Percentiles rank a stretch among this genome's conserved stretches.
Conservation (phyloP, 306 rosid genomes). For the Pterocarpus santalinus region DNA sequence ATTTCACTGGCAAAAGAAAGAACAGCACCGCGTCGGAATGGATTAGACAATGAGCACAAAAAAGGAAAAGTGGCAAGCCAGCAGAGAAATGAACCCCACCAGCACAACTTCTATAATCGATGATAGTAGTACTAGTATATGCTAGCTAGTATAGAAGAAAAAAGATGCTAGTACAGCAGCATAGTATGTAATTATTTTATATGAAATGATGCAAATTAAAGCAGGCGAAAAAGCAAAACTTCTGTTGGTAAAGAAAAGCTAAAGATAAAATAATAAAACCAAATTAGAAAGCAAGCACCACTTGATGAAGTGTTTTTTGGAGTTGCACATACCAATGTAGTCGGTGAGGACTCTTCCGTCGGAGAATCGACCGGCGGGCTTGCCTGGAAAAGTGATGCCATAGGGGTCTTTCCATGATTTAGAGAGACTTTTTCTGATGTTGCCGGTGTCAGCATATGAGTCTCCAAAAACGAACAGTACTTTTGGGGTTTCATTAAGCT, state of each 20-base stretch:
- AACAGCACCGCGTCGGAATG: conserved; percentile 11
- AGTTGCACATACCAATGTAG: conserved; percentile 48
- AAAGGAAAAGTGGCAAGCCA: conserved; percentile 44
- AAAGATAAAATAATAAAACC: conserved; percentile 18
- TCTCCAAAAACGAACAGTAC: conserved; percentile 61
- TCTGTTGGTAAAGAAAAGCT: not conserved
- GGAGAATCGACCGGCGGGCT: conserved; percentile 63
- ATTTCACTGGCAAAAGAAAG: conserved; percentile 44
- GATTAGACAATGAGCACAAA: conserved; percentile 15
- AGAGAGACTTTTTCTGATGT: conserved; percentile 40
- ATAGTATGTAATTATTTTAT: not conserved
- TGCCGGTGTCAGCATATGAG: conserved; percentile 64
- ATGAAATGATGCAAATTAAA: not conserved
- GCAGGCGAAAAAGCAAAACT: conserved; percentile 31
- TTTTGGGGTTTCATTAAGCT: not conserved
- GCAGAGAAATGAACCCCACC: conserved; percentile 48
- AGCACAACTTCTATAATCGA: not conserved
- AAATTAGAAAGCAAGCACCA: not conserved
- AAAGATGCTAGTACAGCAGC: too few species aligned
- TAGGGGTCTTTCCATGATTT: conserved; percentile 59
- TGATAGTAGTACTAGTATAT: not conserved
- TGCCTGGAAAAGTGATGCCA: conserved; percentile 62
- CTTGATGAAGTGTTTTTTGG: too few species aligned
- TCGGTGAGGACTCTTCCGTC: conserved; percentile 65
- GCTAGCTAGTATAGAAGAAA: not conserved